A percentile compares a stretch with the other conserved stretches of the same genome.
Conservation (phyloP, 1,139 yeast genomes). For the Saccharomyces pastorianus region DNA sequence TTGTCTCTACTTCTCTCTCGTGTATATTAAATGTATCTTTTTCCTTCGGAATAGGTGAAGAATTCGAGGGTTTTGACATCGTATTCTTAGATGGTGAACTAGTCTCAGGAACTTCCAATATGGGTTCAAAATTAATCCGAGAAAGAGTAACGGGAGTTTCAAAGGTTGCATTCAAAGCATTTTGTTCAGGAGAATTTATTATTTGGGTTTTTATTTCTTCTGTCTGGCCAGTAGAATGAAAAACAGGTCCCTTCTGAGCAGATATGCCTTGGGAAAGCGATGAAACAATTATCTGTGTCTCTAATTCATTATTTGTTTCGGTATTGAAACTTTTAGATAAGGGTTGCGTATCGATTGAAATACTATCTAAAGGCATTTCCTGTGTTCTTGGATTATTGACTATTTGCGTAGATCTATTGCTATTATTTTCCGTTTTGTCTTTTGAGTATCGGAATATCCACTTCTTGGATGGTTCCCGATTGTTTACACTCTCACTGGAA, state of each 20-base stretch:
- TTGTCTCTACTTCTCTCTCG: background rate
- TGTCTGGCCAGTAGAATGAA: background rate
- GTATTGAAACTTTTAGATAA: background rate
- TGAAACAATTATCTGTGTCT: constrained; percentile 8
- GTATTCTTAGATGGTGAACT: constrained; percentile 16
- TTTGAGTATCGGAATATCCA: constrained; percentile 11
- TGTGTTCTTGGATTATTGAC: constrained; percentile 11
- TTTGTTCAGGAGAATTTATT: constrained; percentile 10
- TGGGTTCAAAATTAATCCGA: constrained; percentile 5
- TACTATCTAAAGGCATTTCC: constrained; percentile 2
- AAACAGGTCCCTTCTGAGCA: constrained; percentile 1
- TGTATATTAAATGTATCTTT: background rate
- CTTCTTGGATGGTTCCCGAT: constrained; percentile 10
- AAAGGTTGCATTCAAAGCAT: constrained; percentile 1
- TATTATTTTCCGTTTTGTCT: constrained; percentile 6
- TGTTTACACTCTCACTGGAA: constrained; percentile 15
- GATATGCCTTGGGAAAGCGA: background rate
- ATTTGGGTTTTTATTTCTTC: constrained; percentile 7
- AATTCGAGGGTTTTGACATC: constrained; percentile 3
- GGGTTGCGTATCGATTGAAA: background rate
- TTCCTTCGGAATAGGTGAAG: constrained; percentile 8
- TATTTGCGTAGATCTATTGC: constrained; percentile 14
- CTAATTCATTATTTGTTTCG: constrained; percentile 3
- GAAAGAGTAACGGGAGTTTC: constrained; percentile 7
- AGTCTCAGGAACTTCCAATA: constrained; percentile 18